Base-by-base conservation (phyloP, 2,329 filamentous ascomycete genomes). In the Calonectria montana region DNA sequence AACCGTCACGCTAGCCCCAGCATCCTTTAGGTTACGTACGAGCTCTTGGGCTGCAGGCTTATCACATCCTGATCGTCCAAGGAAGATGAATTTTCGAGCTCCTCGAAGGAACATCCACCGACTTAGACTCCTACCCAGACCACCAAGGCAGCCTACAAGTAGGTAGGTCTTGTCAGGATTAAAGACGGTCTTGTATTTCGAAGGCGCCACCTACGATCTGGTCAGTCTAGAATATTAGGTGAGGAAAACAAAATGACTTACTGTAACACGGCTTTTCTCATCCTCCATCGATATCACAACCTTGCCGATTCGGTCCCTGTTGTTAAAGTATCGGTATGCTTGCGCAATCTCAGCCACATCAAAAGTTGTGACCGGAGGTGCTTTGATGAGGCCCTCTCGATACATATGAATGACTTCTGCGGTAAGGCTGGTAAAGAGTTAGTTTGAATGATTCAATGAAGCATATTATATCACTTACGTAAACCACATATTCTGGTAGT, bases 81-180 rank as follows among this genome's bases (percentile, higher is more conserved):
- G 59, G 25, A 81, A 77, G 1, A 78, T 69, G 25, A 83, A 76
- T 31, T 77, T 70, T 18, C 72, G 74, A 2, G 79, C 79, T 0
- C 81, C 81, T 0, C 64, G 53, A 16, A 67, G 64, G 9, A 68
- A 57, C 57, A 75, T 68, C 70, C 74, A 72, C 7, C 37, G 29
- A 13, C 65, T 55, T 16, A 80, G 65, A 2, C 72, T 65, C 0
- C 68, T 61, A 8, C 75, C 75, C 10, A 77, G 31, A 16, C 75
- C 73, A 27, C 70, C 69, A 9, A 75, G 35, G 16, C 75, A 73
- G 12, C 75, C 73, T 4, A 74, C 70, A 18, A 77, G 68, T 1
- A 75, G 48, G 41, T 75, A 77, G 3, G 47, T 64, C 16, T 35
- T 50, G 10, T 39, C 9, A n/a, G 35, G 63, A 15, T 18, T 41